Base-by-base conservation (phyloP, 148 eudicot genomes). In the Chenopodium formosanum region DNA sequence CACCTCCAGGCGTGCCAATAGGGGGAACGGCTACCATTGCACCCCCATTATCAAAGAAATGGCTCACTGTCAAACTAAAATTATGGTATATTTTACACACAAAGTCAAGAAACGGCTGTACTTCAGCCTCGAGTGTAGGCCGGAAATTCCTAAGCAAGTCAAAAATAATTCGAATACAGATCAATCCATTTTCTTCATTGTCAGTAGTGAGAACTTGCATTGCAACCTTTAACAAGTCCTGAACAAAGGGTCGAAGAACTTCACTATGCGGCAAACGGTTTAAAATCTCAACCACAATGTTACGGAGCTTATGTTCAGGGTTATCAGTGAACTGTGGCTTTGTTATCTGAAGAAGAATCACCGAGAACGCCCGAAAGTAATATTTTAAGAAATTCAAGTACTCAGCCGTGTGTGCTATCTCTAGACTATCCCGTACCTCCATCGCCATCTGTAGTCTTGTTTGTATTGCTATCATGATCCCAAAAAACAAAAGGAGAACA, bases 341-440 rank as follows among this genome's bases (percentile, higher is more conserved):
- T 13, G 99, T 95, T 48, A 91, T 88, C 67, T 95, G 92, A 80
- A 87, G 91, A 2, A 95, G 86, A 81, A 95, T 90, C 17, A 79
- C 92, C 0, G 97, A 95, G 82, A 95, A 95, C 3, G 99, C 89
- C 76, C 97, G 87, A 68, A 95, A 95, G 82, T 95, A 95, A 82
- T 89, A 94, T 86, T 90, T 92, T 25, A 95, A 85, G 92, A 95
- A 95, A 90, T 95, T 95, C 86, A 95, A 88, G 89, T 95, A 95
- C 89, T 95, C 99, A 46, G 95, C 97, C 0, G 99, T 95, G 79
- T 95, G 99, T 48, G 94, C 91, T 73, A 95, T 92, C 90, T 95
- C 99, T 73, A 95, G 82, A 83, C 99, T 95, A 78, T 95, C 99
- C 81, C 97, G 90, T 17, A 95, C 99, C 90, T 95, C 99, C 95